Conservation (phyloP, 176 grass and related monocot species). For the Paspalum vaginatum region DNA sequence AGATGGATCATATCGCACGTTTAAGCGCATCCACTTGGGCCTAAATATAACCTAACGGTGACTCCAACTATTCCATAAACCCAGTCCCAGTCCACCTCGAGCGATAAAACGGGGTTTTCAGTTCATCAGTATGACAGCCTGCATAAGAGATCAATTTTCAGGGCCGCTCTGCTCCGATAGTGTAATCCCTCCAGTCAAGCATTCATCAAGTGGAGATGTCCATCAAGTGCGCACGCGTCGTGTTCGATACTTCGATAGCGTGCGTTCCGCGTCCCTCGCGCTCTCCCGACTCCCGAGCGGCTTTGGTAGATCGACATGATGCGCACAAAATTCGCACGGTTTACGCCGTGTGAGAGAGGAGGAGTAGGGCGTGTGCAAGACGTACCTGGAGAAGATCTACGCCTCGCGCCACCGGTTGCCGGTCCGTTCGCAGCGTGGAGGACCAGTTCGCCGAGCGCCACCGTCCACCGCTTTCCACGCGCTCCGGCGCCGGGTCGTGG, state of each 20-base stretch:
- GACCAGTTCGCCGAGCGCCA: neutral
- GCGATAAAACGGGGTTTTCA: neutral
- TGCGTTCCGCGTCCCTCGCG: neutral
- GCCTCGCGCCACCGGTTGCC: neutral
- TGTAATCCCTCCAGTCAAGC: neutral
- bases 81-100: neutral
- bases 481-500: neutral
- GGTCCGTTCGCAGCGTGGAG: neutral
- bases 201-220: neutral
- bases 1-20: neutral
- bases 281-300: neutral
- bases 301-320: neutral
- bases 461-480: neutral
- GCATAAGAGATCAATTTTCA: neutral
- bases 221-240: neutral
- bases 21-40: neutral
- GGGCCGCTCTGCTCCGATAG: neutral
- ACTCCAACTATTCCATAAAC: neutral
- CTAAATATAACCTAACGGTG: neutral
- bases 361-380: neutral
- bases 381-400: constrained; percentile 16
- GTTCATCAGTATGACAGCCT: neutral
- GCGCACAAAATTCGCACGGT: neutral
- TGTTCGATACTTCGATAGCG: constrained; percentile 30
- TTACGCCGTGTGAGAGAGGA: neutral